Evolutionary conservation across 2,329 filamentous ascomycete genomes (phyloP).

Genomic region (Ceratocystis eucalypticola): DNA sequence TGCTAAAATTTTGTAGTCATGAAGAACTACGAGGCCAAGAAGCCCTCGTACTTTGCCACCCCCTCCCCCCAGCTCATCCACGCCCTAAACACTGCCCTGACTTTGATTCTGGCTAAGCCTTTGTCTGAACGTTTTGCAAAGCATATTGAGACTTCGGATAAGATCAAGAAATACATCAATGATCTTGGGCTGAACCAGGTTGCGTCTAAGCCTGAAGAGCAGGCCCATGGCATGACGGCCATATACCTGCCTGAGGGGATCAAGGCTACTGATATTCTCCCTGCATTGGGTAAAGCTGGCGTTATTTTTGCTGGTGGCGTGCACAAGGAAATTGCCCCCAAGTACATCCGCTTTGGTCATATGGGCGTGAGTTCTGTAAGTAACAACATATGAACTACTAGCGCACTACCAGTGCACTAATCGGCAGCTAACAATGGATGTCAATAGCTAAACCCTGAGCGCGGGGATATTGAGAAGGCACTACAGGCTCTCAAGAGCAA

Average conservation of each 20-base stretch:
- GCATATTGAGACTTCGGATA: conserved; percentile 67
- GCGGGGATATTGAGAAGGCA: conserved; percentile 73
- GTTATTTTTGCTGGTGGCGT: conserved; percentile 91
- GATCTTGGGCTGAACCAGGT: conserved; percentile 79
- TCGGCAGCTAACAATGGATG: background rate
- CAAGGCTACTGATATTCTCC: conserved; percentile 68
- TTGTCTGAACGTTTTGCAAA: conserved; percentile 69
- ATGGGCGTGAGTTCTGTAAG: conserved; percentile 86
- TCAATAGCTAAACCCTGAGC: conserved; percentile 53
- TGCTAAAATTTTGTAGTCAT: conserved; percentile 48
- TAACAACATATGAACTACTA: conserved; percentile 22
- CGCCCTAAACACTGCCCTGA: conserved; percentile 79
- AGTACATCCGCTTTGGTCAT: conserved; percentile 91
- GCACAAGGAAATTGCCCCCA: conserved; percentile 86
- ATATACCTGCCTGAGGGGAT: conserved; percentile 85
- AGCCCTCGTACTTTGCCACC: conserved; percentile 95
- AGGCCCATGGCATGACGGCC: conserved; percentile 95
- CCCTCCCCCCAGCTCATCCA: conserved; percentile 88
- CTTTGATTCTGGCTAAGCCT: conserved; percentile 69
- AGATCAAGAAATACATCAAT: conserved; percentile 69
- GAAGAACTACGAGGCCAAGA: conserved; percentile 97
- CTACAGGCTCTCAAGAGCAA: conserved; percentile 63
- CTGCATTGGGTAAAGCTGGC: conserved; percentile 70
- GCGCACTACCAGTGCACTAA: too few species aligned
- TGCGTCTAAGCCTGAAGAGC: conserved; percentile 71